Conservation (phyloP, 2,329 filamentous ascomycete species). For the Fusarium nematophilum region DNA sequence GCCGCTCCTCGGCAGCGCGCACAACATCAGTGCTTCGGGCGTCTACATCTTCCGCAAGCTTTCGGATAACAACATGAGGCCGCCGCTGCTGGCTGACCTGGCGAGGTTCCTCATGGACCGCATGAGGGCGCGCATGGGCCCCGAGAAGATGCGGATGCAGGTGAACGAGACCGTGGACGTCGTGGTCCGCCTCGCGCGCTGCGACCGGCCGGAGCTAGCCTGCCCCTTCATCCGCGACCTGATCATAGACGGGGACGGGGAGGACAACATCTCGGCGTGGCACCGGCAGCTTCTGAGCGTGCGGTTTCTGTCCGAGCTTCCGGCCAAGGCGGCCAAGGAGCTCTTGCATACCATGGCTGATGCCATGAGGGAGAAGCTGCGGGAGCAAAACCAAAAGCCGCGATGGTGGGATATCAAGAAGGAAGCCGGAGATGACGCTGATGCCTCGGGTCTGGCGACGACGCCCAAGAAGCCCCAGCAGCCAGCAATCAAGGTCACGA, state of each 20-base stretch:
- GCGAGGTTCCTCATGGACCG: constrained; percentile 32
- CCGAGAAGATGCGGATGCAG: constrained; percentile 16
- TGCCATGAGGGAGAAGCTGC: constrained; percentile 45
- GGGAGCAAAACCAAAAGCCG: constrained; percentile 35
- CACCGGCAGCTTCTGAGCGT: constrained; percentile 46
- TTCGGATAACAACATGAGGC: neutral
- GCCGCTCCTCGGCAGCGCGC: neutral
- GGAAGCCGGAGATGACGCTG: constrained; percentile 7
- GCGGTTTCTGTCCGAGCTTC: constrained; percentile 43
- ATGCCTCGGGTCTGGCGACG: neutral
- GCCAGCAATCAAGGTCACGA: constrained; percentile 49
- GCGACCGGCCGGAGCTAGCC: constrained; percentile 47
- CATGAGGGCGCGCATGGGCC: constrained; percentile 27
- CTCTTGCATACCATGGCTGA: constrained; percentile 45
- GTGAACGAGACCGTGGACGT: constrained; percentile 31
- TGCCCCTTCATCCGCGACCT: constrained; percentile 46
- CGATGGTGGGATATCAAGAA: no score
- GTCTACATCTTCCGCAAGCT: constrained; percentile 28
- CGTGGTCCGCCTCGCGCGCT: constrained; percentile 37
- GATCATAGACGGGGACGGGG: constrained; percentile 42
- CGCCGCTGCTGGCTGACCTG: constrained; percentile 28
- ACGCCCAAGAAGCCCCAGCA: neutral
- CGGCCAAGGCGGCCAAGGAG: constrained; percentile 35
- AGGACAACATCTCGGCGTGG: constrained; percentile 46
- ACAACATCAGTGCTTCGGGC: neutral